Evolutionary conservation across 2,329 filamentous ascomycete genomes (phyloP).

Genomic region (Capronia americana): DNA sequence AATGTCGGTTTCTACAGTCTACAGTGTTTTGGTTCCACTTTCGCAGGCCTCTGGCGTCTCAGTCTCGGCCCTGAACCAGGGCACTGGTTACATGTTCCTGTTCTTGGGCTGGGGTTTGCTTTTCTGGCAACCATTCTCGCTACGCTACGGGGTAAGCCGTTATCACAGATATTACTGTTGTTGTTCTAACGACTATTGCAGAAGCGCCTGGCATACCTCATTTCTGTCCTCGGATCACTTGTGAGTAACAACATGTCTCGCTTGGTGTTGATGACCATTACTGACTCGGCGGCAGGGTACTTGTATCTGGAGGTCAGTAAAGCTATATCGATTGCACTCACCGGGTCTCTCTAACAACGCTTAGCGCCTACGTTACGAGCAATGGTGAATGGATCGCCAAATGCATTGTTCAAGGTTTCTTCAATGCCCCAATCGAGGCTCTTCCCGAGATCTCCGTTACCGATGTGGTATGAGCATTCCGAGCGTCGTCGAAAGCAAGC

Average conservation of each 20-base stretch:
- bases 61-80: conserved; percentile 53
- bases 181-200: not conserved
- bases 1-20: conserved; percentile 43
- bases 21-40: conserved; percentile 46
- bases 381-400: conserved; percentile 58
- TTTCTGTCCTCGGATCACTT: conserved; percentile 43
- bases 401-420: conserved; percentile 56
- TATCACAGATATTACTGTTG: not conserved
- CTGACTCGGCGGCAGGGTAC: conserved; percentile 23
- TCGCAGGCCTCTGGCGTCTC: conserved; percentile 52
- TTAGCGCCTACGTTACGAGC: conserved; percentile 51
- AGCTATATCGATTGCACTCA: conserved; percentile 41
- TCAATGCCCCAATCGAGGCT: conserved; percentile 56
- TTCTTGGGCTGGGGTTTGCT: conserved; percentile 47
- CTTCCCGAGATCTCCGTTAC: conserved; percentile 56
- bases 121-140: conserved; percentile 55
- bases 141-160: conserved; percentile 48
- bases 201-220: conserved; percentile 39
- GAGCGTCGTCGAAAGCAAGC: not conserved
- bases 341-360: not conserved
- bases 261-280: not conserved
- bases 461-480: conserved; percentile 47
- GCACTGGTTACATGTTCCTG: conserved; percentile 56
- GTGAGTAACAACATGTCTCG: conserved; percentile 36
- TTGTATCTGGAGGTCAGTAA: conserved; percentile 40